Conservation (phyloP, 2,329 filamentous ascomycete genomes). For the Pseudogymnoascus sp. region DNA sequence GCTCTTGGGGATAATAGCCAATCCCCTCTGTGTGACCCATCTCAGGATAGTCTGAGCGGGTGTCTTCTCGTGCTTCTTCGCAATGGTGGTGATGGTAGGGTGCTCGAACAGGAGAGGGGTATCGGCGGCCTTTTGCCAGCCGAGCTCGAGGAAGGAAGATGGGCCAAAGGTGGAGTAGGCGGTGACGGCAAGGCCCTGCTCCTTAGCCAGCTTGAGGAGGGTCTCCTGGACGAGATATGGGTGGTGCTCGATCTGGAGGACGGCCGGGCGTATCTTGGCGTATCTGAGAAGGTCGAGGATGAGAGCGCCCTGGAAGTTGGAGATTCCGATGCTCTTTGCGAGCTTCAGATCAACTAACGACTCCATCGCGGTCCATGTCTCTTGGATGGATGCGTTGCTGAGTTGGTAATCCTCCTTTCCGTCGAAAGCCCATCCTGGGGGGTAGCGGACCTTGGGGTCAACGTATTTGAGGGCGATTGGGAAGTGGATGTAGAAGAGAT, state of each 20-base stretch:
- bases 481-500: slow-evolving; percentile 85
- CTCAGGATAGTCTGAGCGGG: slow-evolving; percentile 74
- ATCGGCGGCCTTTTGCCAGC: slow-evolving; percentile 58
- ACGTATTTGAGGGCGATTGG: slow-evolving; percentile 80
- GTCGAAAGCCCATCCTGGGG: slow-evolving; percentile 67
- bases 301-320: slow-evolving; percentile 72
- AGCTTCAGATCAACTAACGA: slow-evolving; percentile 59
- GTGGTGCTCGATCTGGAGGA: slow-evolving; percentile 85
- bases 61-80: slow-evolving; percentile 61
- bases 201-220: slow-evolving; percentile 60
- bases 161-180: slow-evolving; percentile 82
- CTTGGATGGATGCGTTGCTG: slow-evolving; percentile 63
- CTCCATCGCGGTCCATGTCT: slow-evolving; percentile 81
- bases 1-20: slow-evolving; percentile 78
- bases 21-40: slow-evolving; percentile 75
- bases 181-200: slow-evolving; percentile 64
- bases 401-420: slow-evolving; percentile 50
- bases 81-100: slow-evolving; percentile 52
- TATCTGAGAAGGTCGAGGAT: slow-evolving; percentile 74
- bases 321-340: slow-evolving; percentile 66
- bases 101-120: slow-evolving; percentile 65
- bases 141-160: slow-evolving; percentile 67
- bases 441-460: slow-evolving; percentile 69
- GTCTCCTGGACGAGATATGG: slow-evolving; percentile 73
- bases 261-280: slow-evolving; percentile 63